Conservation (phyloP, 2,329 filamentous ascomycete species). For the Aspergillus quadricinctus region DNA sequence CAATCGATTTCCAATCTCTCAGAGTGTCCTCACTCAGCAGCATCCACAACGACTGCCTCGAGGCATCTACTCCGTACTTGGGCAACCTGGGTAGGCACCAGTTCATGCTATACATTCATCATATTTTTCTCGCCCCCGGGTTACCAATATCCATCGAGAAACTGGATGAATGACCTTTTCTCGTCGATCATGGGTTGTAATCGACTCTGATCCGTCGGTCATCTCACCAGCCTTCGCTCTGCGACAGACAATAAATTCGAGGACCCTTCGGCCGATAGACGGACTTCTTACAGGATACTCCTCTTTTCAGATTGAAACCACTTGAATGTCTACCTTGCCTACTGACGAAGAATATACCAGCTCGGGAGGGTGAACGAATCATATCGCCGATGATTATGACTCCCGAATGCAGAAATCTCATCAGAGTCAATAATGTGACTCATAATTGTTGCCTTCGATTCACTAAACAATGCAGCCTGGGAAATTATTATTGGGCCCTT, state of each 20-base stretch:
- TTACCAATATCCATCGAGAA: neutral
- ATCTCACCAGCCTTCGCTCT: neutral
- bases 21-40: neutral
- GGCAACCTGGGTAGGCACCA: neutral
- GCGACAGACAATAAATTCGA: neutral
- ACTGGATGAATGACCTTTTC: neutral
- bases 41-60: too few relatives aligned
- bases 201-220: neutral
- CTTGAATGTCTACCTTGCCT: neutral
- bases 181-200: neutral
- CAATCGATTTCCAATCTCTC: constrained; percentile 10
- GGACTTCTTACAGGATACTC: neutral
- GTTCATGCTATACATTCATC: neutral
- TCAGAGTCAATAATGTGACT: neutral
- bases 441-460: neutral
- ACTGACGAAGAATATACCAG: neutral
- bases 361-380: neutral
- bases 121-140: neutral
- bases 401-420: neutral
- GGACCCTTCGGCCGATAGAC: neutral
- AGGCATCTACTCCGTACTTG: neutral
- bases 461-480: neutral
- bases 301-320: neutral
- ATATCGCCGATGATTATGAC: neutral
- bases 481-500: neutral